Conservation (phyloP, 495 filamentous ascomycete species). For the Extremus antarcticus region DNA sequence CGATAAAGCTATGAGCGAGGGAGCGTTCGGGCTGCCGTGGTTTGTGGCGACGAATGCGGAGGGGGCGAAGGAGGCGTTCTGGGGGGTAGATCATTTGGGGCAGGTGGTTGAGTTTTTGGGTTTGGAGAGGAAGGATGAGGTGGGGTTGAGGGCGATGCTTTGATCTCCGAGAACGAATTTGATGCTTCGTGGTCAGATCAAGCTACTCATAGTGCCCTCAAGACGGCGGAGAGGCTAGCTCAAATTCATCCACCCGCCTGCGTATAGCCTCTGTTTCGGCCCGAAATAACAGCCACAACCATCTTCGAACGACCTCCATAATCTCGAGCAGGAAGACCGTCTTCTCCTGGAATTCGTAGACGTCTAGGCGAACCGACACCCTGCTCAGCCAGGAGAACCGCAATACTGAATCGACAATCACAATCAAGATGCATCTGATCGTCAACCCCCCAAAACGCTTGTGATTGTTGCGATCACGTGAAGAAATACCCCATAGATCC, state of each 20-base stretch:
- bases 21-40: slow-evolving; percentile 67
- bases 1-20: slow-evolving; percentile 44
- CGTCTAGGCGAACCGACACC: slow-evolving; percentile 65
- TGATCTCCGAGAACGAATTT: too few relatives aligned
- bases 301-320: slow-evolving; percentile 74
- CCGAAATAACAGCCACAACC: slow-evolving; percentile 96
- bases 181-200: too few relatives aligned
- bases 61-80: slow-evolving; percentile 54
- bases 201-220: too few relatives aligned
- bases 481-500: slow-evolving; percentile 65
- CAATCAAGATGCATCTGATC: slow-evolving; percentile 54
- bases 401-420: slow-evolving; percentile 65
- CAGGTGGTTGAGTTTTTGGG: slow-evolving; percentile 51
- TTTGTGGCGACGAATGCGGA: slow-evolving; percentile 45
- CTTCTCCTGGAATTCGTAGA: slow-evolving; percentile 73
- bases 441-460: slow-evolving; percentile 71
- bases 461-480: slow-evolving; percentile 39
- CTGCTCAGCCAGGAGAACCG: slow-evolving; percentile 86
- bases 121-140: slow-evolving; percentile 34
- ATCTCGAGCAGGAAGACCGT: slow-evolving; percentile 79
- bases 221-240: not conserved
- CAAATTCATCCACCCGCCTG: not conserved
- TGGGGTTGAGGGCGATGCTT: slow-evolving; percentile 43
- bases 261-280: slow-evolving; percentile 77
- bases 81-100: slow-evolving; percentile 59